Evolutionary conservation across 164 flowering plant species (phyloP), one percentile per base, ranked within the genome.

Genomic region (Echeveria elegans): DNA sequence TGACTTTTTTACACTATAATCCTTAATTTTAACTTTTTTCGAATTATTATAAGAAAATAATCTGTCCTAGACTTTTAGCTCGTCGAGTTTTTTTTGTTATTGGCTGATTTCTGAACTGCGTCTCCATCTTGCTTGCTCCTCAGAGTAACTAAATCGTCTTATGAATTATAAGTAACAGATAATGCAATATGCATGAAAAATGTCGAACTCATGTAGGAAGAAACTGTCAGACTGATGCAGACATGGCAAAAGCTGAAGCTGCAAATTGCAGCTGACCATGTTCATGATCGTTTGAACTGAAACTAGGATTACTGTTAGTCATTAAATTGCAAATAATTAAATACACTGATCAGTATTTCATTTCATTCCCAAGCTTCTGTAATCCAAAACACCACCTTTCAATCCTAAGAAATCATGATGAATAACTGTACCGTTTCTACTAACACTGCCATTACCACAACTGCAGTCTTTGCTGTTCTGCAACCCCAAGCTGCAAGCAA

Each of bases 351-450:
- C 18, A 11, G 16, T 11, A 43, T 1, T 23, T 79, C 70, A 89
- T 77, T 89, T 92, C 92, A 84, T 85, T 68, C 86, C 89, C 83
- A 86, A 75, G 74, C 82, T 77, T 87, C 96, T 86, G 67, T 79
- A 87, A 71, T 85, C 94, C 86, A 83, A 78, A 29, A 83, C 78
- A 18, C 82, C 79, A 66, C 37, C 26, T 67, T 82, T 85, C 77
- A 85, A 69, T 2, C 92, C 90, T 40, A 91, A 71, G 76, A 87
- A 87, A 41, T 86, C 92, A 75, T 76, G 82, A 56, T 56, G 19
- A 28, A 56, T 32, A 56, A 56, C 15, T 43, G 19, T 28, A 11
- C 79, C 77, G 50, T 53, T 72, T 9, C 7, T 72, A 18, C 66
- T 40, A 11, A 26, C 47, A 28, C 68, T 65, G 16, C 73, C 29